phyloP scores from a whole-genome alignment of 2,329 filamentous ascomycete genomes.

The Pyricularia sp. region DNA sequence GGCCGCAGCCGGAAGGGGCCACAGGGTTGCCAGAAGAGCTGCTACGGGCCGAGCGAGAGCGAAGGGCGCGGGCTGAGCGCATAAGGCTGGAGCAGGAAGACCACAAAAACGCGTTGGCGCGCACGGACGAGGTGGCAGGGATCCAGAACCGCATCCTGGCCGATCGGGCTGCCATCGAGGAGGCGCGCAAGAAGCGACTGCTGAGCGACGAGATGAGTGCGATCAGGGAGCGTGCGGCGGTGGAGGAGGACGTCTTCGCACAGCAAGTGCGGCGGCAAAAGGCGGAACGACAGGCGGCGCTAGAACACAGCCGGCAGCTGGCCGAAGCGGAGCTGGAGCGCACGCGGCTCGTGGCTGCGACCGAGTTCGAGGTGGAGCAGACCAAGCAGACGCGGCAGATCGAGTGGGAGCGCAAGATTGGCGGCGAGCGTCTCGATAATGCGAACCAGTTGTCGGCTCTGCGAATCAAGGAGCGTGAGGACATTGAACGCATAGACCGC shows the following conservation, averaged over 20 bases:
- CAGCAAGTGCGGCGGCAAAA: slow-evolving; percentile 25
- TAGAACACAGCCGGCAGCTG: slow-evolving; percentile 37
- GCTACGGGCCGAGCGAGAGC: slow-evolving; percentile 37
- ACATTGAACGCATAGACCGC: slow-evolving; percentile 37
- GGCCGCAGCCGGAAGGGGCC: slow-evolving; percentile 43
- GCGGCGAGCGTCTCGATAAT: slow-evolving; percentile 35
- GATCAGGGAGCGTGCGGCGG: slow-evolving; percentile 32
- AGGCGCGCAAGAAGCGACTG: slow-evolving; percentile 35
- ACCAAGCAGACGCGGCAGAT: slow-evolving; percentile 32
- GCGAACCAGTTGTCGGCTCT: slow-evolving; percentile 40
- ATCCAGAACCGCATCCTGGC: slow-evolving; percentile 41
- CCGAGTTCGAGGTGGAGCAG: slow-evolving; percentile 36
- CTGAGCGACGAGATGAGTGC: slow-evolving; percentile 34
- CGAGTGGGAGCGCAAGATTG: slow-evolving; percentile 38
- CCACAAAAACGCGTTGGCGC: slow-evolving; percentile 35
- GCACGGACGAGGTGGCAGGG: slow-evolving; percentile 40
- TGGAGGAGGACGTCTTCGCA: slow-evolving; percentile 35
- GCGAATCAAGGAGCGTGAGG: slow-evolving; percentile 39
- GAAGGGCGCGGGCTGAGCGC: slow-evolving; percentile 35
- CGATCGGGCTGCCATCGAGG: slow-evolving; percentile 41
- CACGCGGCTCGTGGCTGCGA: slow-evolving; percentile 32
- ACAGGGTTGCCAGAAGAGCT: slow-evolving; percentile 42
- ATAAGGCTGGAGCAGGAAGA: slow-evolving; percentile 37
- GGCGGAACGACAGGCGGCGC: slow-evolving; percentile 22
- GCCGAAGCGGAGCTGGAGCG: slow-evolving; percentile 35